These are phyloP conservation scores for Funneliformis caledonium DNA, from an alignment of 371 early-diverging fungal species.

Conservation along the genomic window DNA sequence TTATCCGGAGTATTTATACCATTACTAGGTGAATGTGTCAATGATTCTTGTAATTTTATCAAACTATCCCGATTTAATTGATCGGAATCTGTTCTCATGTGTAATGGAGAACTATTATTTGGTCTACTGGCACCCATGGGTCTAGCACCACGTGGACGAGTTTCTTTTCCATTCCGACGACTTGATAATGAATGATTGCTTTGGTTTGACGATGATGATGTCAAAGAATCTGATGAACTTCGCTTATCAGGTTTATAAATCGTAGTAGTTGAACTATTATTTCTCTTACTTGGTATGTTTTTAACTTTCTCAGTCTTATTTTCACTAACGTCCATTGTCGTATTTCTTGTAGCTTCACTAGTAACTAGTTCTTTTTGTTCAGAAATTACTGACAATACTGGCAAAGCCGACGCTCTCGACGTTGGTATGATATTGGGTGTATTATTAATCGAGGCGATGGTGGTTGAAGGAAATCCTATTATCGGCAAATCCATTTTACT, in stretches of 20 bases:
- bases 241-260: neutral
- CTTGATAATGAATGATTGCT: neutral
- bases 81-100: neutral
- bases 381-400: neutral
- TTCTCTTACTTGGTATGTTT: neutral
- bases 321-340: neutral
- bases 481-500: neutral
- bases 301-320: neutral
- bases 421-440: too few relatives aligned
- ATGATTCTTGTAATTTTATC: neutral
- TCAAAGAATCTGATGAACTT: neutral
- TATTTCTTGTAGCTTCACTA: neutral
- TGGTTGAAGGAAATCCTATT: neutral
- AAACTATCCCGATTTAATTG: neutral
- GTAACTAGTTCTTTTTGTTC: neutral
- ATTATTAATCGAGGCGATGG: too few relatives aligned
- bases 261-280: neutral
- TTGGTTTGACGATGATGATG: neutral
- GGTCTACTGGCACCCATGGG: neutral
- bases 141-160: constrained; percentile 11
- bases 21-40: neutral
- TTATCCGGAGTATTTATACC: neutral
- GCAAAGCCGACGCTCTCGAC: too few relatives aligned
- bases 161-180: neutral
- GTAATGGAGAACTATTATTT: neutral